Conservation (phyloP, 2,329 filamentous ascomycete genomes). For the Fusarium nelsonii region DNA sequence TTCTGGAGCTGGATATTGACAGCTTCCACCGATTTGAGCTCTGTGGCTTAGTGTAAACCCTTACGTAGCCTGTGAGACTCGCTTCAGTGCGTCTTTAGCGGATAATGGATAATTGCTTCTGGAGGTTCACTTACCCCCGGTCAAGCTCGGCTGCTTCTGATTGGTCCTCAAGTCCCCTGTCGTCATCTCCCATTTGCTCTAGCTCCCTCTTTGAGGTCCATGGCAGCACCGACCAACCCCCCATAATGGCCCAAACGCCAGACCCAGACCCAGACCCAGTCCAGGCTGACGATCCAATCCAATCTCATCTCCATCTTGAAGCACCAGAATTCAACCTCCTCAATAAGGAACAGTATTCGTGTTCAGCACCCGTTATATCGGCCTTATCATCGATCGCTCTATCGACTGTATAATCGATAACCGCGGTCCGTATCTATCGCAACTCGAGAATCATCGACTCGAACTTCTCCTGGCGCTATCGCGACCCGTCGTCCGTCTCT, state of each 20-base stretch:
- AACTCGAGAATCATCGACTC: conserved; percentile 4
- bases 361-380: conserved; percentile 21
- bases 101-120: conserved; percentile 42
- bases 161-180: conserved; percentile 31
- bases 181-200: conserved; percentile 37
- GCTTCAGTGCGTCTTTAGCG: conserved; percentile 31
- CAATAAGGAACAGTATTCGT: conserved; percentile 16
- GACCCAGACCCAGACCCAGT: conserved; percentile 19
- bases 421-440: conserved; percentile 1
- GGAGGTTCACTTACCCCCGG: conserved; percentile 23
- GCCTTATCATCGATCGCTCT: conserved; percentile 21
- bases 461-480: conserved; percentile 28
- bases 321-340: conserved; percentile 37
- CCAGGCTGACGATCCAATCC: conserved; percentile 44
- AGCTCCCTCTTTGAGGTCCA: conserved; percentile 25
- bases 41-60: conserved; percentile 34
- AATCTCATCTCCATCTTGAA: conserved; percentile 40
- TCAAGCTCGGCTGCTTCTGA: conserved; percentile 35
- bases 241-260: conserved; percentile 40
- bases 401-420: conserved; percentile 12
- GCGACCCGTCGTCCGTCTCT: conserved; percentile 36
- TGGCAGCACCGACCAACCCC: conserved; percentile 46
- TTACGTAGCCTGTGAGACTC: conserved; percentile 27
- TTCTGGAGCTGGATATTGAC: conserved; percentile 16
- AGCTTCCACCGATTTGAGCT: conserved; percentile 25